Evolutionary conservation across 2,329 filamentous ascomycete species (phyloP).

Genomic region (Colletotrichum somersetense): DNA sequence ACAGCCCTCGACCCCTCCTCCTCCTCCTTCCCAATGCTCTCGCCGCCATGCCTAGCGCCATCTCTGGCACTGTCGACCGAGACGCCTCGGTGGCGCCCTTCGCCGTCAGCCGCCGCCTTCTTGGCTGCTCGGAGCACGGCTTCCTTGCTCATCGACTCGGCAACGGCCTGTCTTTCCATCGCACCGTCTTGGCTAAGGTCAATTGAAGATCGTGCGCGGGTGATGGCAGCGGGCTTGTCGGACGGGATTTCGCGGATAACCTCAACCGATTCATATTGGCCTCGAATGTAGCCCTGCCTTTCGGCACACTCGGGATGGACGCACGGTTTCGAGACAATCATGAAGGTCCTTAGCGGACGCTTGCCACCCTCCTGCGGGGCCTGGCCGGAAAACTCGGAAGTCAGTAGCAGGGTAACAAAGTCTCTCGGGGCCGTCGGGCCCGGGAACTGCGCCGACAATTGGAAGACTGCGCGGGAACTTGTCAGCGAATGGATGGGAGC

Average conservation of each 20-base stretch:
- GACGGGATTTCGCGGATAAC: constrained; percentile 86
- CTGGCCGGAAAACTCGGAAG: constrained; percentile 67
- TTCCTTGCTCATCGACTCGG: constrained; percentile 53
- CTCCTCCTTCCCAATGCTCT: constrained; percentile 46
- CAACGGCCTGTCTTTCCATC: constrained; percentile 46
- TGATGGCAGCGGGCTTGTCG: constrained; percentile 54
- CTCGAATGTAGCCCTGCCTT: constrained; percentile 81
- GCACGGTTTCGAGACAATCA: constrained; percentile 90
- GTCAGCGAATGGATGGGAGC: constrained; percentile 37
- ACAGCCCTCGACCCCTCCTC: constrained; percentile 61
- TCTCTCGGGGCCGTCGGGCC: constrained; percentile 89
- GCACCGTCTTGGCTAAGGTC: constrained; percentile 54
- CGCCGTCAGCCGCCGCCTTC: constrained; percentile 48
- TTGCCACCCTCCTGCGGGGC: constrained; percentile 45
- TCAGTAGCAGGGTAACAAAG: constrained; percentile 84
- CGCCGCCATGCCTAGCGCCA: constrained; percentile 47
- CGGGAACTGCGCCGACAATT: constrained; percentile 90
- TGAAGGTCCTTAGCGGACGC: constrained; percentile 76
- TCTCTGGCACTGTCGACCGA: constrained; percentile 41
- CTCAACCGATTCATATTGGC: constrained; percentile 92
- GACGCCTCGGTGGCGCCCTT: constrained; percentile 44
- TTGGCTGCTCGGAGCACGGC: constrained; percentile 54
- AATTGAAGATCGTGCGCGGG: constrained; percentile 59
- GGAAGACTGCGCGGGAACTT: constrained; percentile 70
- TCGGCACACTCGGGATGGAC: constrained; percentile 79